Conservation (phyloP, 2,329 filamentous ascomycete genomes). For the Ceratocystiopsis sp. region DNA sequence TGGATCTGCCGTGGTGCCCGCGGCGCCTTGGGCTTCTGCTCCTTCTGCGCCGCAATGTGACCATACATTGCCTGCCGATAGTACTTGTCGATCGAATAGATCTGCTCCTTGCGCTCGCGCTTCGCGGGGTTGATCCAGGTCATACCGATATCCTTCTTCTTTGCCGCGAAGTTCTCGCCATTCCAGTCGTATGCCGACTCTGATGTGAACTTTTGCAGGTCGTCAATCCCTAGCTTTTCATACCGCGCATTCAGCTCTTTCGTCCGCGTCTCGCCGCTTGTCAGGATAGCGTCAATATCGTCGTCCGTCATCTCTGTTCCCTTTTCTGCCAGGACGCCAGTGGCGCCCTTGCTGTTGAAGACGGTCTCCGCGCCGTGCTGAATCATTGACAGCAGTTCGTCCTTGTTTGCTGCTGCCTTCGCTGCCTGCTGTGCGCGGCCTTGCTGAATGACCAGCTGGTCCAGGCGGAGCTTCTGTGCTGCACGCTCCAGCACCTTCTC, state of each 20-base stretch:
- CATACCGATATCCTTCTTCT: slow-evolving; percentile 75
- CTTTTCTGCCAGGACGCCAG: slow-evolving; percentile 40
- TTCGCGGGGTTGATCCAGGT: slow-evolving; percentile 98
- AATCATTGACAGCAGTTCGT: slow-evolving; percentile 94
- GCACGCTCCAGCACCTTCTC: slow-evolving; percentile 95
- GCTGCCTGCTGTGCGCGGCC: slow-evolving; percentile 79
- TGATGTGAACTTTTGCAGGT: slow-evolving; percentile 92
- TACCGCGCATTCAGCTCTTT: slow-evolving; percentile 85
- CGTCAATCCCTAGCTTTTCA: slow-evolving; percentile 91
- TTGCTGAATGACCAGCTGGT: slow-evolving; percentile 96
- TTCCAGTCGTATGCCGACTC: slow-evolving; percentile 99
- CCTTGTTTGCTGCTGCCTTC: slow-evolving; percentile 87
- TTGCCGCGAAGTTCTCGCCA: slow-evolving; percentile 81
- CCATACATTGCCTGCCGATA: slow-evolving; percentile 77
- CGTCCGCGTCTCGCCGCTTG: slow-evolving; percentile 74
- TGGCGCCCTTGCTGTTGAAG: slow-evolving; percentile 57
- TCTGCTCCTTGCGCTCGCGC: slow-evolving; percentile 94
- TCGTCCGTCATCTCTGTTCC: slow-evolving; percentile 57
- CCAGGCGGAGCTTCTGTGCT: slow-evolving; percentile 87
- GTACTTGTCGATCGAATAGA: slow-evolving; percentile 98
- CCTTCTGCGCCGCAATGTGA: slow-evolving; percentile 55
- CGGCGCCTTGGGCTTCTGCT: slow-evolving; percentile 91
- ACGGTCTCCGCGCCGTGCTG: slow-evolving; percentile 96
- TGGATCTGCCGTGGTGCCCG: slow-evolving; percentile 81
- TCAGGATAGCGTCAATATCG: slow-evolving; percentile 78